Conservation (phyloP, 495 filamentous ascomycete genomes). For the Penicillium steckii region DNA sequence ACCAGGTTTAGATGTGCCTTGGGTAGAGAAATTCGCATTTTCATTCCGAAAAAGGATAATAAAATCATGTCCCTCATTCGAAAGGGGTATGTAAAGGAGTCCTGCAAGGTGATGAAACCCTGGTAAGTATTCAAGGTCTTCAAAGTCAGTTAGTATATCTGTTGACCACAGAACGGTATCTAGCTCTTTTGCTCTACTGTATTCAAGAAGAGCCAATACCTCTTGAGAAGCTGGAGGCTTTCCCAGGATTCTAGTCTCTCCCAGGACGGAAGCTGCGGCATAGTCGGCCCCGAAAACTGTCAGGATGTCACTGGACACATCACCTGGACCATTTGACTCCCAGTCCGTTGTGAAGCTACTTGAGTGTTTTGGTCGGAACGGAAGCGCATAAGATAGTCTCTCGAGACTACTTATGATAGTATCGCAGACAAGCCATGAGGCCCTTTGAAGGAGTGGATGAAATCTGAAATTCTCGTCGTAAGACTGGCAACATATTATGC, state of each 20-base stretch:
- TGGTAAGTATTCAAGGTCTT: conserved; percentile 72
- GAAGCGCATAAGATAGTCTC: conserved; percentile 75
- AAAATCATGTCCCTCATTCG: conserved; percentile 70
- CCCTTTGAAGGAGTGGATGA: conserved; percentile 79
- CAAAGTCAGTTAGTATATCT: conserved; percentile 72
- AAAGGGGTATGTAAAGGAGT: conserved; percentile 75
- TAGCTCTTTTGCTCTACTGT: conserved; percentile 67
- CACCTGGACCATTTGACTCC: not conserved
- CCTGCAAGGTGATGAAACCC: conserved; percentile 76
- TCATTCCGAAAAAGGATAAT: conserved; percentile 73
- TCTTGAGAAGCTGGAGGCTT: conserved; percentile 73
- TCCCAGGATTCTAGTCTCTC: conserved; percentile 80
- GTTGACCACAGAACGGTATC: conserved; percentile 71
- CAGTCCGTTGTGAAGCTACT: not conserved
- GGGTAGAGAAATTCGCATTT: not conserved
- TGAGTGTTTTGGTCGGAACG: conserved; percentile 50
- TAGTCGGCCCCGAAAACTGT: conserved; percentile 59
- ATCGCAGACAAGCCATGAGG: conserved; percentile 79
- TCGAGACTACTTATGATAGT: conserved; percentile 82
- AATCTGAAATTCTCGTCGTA: conserved; percentile 77
- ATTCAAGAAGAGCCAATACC: conserved; percentile 76
- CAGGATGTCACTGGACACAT: conserved; percentile 19
- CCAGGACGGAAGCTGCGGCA: conserved; percentile 75
- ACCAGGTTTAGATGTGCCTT: conserved; percentile 3
- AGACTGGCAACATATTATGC: conserved; percentile 78